phyloP scores from a whole-genome alignment of 768 basidiomycete species.

The Sutorius australiensis region DNA sequence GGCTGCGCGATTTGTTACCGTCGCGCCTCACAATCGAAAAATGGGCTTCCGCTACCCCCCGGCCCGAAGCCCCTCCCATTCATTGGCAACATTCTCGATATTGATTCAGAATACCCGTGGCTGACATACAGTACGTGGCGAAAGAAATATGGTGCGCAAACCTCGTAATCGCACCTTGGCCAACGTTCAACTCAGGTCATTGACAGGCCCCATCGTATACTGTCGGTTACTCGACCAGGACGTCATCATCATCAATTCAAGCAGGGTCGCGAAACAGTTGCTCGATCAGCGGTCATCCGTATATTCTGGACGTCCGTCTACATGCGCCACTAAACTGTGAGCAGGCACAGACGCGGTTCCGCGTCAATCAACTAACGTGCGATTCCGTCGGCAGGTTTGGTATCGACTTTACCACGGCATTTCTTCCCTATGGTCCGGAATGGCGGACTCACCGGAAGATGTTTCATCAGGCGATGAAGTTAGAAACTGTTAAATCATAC shows the following conservation, averaged over 20 bases:
- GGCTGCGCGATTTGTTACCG: slow-evolving; percentile 9
- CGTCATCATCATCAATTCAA: slow-evolving; percentile 27
- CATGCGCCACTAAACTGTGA: slow-evolving; percentile 22
- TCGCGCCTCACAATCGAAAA: slow-evolving; percentile 6
- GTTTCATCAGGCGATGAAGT: slow-evolving; percentile 27
- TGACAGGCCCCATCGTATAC: slow-evolving; percentile 27
- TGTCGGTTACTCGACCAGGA: slow-evolving; percentile 25
- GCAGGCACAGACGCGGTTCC: neutral
- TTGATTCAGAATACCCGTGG: slow-evolving; percentile 22
- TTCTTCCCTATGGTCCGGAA: slow-evolving; percentile 26
- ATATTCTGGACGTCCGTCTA: slow-evolving; percentile 29
- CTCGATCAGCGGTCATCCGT: slow-evolving; percentile 29
- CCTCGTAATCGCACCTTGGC: neutral
- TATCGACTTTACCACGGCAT: slow-evolving; percentile 28
- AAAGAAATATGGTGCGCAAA: slow-evolving; percentile 25
- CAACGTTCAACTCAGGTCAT: neutral
- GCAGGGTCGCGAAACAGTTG: slow-evolving; percentile 23
- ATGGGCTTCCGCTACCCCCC: slow-evolving; percentile 16
- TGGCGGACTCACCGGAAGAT: slow-evolving; percentile 29
- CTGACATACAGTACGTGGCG: slow-evolving; percentile 28
- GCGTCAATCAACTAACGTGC: neutral
- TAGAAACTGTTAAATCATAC: slow-evolving; percentile 17
- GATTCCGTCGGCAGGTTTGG: slow-evolving; percentile 19
- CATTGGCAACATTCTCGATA: slow-evolving; percentile 24
- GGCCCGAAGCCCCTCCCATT: slow-evolving; percentile 23